Percentiles rank a stretch among this genome's conserved stretches.
These are phyloP conservation scores for Shiraia bambusicola DNA, from an alignment of 2,329 filamentous ascomycete genomes.

Conservation along the genomic window DNA sequence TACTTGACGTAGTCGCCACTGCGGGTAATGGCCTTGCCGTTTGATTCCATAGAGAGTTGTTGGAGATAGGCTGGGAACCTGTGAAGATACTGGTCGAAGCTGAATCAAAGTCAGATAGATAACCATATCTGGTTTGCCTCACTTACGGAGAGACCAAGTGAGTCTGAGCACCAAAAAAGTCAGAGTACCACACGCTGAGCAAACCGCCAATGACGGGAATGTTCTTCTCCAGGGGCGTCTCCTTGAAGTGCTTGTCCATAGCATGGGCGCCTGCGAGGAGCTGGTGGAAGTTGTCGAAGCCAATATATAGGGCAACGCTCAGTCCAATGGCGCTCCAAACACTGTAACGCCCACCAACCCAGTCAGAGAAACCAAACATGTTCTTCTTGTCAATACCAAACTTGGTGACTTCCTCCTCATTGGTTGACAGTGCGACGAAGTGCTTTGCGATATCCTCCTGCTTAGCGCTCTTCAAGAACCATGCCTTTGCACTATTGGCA, in stretches of 20 bases:
- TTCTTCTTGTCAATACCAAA: slow-evolving; percentile 98
- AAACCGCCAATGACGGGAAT: slow-evolving; percentile 91
- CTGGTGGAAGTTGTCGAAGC: slow-evolving; percentile 95
- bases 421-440: slow-evolving; percentile 97
- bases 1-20: slow-evolving; percentile 89
- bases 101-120: slow-evolving; percentile 37
- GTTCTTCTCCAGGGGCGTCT: slow-evolving; percentile 88
- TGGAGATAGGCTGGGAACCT: slow-evolving; percentile 98
- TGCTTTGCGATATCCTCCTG: slow-evolving; percentile 89
- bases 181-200: slow-evolving; percentile 96
- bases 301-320: slow-evolving; percentile 91
- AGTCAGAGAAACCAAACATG: slow-evolving; percentile 99
- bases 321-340: slow-evolving; percentile 98
- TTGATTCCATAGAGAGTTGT: slow-evolving; percentile 99
- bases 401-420: slow-evolving; percentile 92
- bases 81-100: slow-evolving; percentile 98
- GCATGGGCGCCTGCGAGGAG: slow-evolving; percentile 93
- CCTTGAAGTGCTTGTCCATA: slow-evolving; percentile 98
- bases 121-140: background rate
- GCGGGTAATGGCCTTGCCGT: slow-evolving; percentile 95
- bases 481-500: slow-evolving; percentile 92
- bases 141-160: slow-evolving; percentile 92
- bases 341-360: slow-evolving; percentile 97
- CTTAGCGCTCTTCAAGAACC: slow-evolving; percentile 89
- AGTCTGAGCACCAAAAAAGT: slow-evolving; percentile 98